These are phyloP conservation scores for Penicillium psychrosexuale DNA, from an alignment of 2,329 filamentous ascomycete genomes.

Conservation along the genomic window DNA sequence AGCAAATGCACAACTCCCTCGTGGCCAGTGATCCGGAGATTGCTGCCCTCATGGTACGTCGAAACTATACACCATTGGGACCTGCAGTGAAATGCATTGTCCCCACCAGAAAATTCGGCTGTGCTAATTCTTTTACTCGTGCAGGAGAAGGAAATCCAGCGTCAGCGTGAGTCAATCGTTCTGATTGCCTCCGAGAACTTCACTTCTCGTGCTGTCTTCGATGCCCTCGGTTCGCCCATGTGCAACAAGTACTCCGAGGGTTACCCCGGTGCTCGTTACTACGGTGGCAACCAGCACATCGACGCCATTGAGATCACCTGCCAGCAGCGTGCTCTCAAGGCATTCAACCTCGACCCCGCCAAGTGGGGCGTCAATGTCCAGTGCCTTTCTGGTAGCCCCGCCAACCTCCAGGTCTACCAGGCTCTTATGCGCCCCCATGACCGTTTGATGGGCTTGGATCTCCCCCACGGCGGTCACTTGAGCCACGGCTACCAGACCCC, in stretches of 20 bases:
- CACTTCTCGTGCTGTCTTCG: constrained; percentile 95
- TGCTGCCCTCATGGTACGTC: constrained; percentile 86
- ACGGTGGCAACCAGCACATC: constrained; percentile 98
- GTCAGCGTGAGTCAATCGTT: constrained; percentile 97
- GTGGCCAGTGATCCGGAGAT: constrained; percentile 91
- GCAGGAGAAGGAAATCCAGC: constrained; percentile 87
- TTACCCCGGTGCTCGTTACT: constrained; percentile 96
- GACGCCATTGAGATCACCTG: constrained; percentile 93
- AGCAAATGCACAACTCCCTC: constrained; percentile 96
- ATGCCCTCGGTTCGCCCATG: constrained; percentile 91
- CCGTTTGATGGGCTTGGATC: constrained; percentile 91
- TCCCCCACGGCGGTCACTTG: constrained; percentile 93
- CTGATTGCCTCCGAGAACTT: constrained; percentile 99
- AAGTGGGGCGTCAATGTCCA: constrained; percentile 99
- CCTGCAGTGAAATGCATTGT: not conserved
- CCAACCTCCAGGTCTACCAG: constrained; percentile 98
- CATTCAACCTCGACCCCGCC: constrained; percentile 78
- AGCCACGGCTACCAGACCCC: constrained; percentile 97
- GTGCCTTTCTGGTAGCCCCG: constrained; percentile 85
- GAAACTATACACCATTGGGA: not conserved
- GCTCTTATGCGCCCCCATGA: constrained; percentile 91
- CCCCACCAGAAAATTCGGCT: not conserved
- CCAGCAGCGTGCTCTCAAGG: constrained; percentile 87
- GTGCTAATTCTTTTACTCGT: constrained; percentile 31
- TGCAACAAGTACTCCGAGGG: constrained; percentile 99